These are phyloP conservation scores for Aureobasidium leucospermi DNA, from an alignment of 2,329 filamentous ascomycete genomes.

Conservation along the genomic window DNA sequence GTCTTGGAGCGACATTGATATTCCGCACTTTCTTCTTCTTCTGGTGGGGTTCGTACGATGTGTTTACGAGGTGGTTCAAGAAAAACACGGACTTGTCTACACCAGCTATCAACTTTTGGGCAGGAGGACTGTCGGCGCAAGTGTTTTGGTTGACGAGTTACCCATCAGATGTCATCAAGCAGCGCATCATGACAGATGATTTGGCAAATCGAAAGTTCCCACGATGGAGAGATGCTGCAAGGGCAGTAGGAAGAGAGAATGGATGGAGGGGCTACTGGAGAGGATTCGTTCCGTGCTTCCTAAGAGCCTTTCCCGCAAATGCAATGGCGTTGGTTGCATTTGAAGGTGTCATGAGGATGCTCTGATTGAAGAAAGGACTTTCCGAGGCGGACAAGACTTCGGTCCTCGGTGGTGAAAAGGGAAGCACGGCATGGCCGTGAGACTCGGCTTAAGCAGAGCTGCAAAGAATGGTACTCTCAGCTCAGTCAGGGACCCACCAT, in stretches of 20 bases:
- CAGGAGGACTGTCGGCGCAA: constrained; percentile 85
- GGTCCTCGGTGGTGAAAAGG: neutral
- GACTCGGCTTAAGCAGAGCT: neutral
- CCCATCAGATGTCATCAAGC: constrained; percentile 88
- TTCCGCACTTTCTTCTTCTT: constrained; percentile 95
- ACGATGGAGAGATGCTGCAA: constrained; percentile 73
- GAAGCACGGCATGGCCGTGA: neutral
- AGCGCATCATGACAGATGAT: constrained; percentile 93
- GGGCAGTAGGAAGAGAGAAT: constrained; percentile 64
- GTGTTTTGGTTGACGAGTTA: constrained; percentile 92
- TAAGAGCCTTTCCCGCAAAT: constrained; percentile 92
- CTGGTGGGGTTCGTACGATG: constrained; percentile 95
- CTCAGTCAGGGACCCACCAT: neutral
- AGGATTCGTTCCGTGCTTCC: constrained; percentile 87
- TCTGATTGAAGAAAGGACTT: constrained; percentile 18
- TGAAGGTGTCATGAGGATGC: constrained; percentile 58
- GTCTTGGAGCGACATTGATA: constrained; percentile 73
- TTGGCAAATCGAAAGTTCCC: constrained; percentile 67
- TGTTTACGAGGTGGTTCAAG: constrained; percentile 64
- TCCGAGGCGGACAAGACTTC: neutral
- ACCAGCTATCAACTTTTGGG: constrained; percentile 92
- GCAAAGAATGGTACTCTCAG: neutral
- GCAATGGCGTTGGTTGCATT: constrained; percentile 89
- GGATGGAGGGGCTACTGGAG: constrained; percentile 81
- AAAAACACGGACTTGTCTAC: constrained; percentile 62